A percentile compares a stretch with the other conserved stretches of the same genome.
Conservation (phyloP, 1,284 basidiomycete genomes). For the Entoloma clypeatum region DNA sequence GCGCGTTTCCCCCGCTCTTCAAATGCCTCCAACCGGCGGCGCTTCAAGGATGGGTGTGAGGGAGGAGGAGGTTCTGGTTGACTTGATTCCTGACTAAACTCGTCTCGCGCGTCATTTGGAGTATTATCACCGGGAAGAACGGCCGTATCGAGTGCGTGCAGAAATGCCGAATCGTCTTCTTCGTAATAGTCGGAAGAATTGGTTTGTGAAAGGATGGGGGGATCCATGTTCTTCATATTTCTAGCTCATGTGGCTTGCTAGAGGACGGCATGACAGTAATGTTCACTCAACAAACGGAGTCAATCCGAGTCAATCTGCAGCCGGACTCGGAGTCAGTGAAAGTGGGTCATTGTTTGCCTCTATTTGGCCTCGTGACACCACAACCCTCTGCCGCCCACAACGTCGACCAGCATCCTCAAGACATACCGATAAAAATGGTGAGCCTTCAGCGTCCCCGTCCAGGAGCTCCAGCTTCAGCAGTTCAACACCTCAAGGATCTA, state of each 20-base stretch:
- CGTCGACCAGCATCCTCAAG: constrained; percentile 19
- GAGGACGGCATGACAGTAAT: no score
- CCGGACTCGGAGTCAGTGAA: no score
- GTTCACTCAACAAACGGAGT: no score
- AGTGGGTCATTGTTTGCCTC: no score
- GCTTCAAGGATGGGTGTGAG: constrained; percentile 34
- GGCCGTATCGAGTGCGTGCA: constrained; percentile 45
- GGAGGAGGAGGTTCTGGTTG: constrained; percentile 32
- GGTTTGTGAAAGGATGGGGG: constrained; percentile 18
- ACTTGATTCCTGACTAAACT: constrained; percentile 14
- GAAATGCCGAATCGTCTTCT: constrained; percentile 52
- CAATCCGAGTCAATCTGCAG: no score
- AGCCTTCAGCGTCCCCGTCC: constrained; percentile 27
- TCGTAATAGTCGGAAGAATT: constrained; percentile 57
- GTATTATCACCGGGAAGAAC: constrained; percentile 46
- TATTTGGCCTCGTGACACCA: no score
- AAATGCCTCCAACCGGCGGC: constrained; percentile 21
- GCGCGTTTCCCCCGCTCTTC: constrained; percentile 14
- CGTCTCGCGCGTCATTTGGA: constrained; percentile 8
- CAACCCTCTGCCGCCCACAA: neutral
- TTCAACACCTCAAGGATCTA: constrained; percentile 25
- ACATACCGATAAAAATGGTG: constrained; percentile 40
- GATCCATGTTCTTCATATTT: constrained; percentile 11
- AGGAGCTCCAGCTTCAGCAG: constrained; percentile 37
- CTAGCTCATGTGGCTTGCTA: neutral